These are phyloP conservation scores for Penicillium bovifimosum DNA, from an alignment of 495 filamentous ascomycete species.

Conservation along the genomic window DNA sequence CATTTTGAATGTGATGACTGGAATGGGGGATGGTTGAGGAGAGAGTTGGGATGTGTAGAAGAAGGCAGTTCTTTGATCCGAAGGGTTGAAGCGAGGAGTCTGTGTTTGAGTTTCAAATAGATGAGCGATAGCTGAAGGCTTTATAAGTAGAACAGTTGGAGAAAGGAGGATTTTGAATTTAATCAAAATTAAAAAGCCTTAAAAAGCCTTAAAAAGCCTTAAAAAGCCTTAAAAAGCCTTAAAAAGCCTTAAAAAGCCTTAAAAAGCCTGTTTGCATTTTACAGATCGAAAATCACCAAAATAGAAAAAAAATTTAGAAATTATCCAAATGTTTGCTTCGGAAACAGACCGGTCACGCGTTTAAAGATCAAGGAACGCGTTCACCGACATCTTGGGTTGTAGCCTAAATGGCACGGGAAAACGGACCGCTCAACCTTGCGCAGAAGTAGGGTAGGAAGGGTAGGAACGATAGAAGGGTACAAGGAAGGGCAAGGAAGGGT, in stretches of 20 bases:
- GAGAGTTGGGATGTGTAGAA: neutral
- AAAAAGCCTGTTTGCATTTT: neutral
- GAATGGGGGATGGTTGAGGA: neutral
- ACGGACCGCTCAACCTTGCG: slow-evolving; percentile 9
- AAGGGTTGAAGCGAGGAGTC: neutral
- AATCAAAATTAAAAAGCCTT: neutral
- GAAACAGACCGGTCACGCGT: slow-evolving; percentile 16
- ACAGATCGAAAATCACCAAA: neutral
- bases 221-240: too few relatives aligned
- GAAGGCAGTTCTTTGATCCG: neutral
- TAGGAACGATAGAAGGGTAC: neutral
- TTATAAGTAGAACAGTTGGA: slow-evolving; percentile 2
- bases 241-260: too few relatives aligned
- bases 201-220: too few relatives aligned
- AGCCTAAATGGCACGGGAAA: slow-evolving; percentile 10
- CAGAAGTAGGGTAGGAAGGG: neutral
- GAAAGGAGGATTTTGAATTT: too few relatives aligned
- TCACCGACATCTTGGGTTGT: slow-evolving; percentile 22
- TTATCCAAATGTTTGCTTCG: slow-evolving; percentile 16
- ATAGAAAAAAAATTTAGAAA: neutral
- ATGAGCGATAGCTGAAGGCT: neutral
- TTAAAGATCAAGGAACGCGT: slow-evolving; percentile 2
- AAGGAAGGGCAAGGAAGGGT: too few relatives aligned
- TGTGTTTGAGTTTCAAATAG: neutral
- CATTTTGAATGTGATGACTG: neutral